Evolutionary conservation across 2,329 filamentous ascomycete genomes (phyloP).

Genomic region (Hypoxylon sp.): DNA sequence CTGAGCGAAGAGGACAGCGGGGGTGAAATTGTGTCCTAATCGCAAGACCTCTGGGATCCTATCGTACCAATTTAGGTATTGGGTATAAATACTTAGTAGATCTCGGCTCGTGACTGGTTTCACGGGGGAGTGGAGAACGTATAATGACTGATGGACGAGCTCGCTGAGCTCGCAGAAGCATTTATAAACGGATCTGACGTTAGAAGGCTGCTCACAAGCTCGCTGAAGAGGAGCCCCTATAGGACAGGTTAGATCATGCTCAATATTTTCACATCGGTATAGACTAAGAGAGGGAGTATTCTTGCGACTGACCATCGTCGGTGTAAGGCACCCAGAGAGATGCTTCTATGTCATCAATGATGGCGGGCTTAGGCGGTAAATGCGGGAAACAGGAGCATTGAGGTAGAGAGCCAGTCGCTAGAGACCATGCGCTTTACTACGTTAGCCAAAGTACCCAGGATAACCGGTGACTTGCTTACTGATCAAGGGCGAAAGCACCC

Average conservation of each 20-base stretch:
- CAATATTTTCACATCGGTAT: background rate
- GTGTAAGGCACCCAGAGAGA: slow-evolving; percentile 73
- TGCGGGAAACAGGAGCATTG: slow-evolving; percentile 71
- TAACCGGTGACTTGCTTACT: slow-evolving; percentile 63
- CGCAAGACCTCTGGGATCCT: slow-evolving; percentile 74
- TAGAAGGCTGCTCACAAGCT: slow-evolving; percentile 73
- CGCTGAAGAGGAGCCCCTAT: slow-evolving; percentile 67
- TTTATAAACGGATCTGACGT: slow-evolving; percentile 77
- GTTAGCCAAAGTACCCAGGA: slow-evolving; percentile 43
- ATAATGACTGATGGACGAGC: slow-evolving; percentile 79
- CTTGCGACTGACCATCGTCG: slow-evolving; percentile 65
- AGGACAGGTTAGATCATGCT: slow-evolving; percentile 25
- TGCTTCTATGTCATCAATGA: slow-evolving; percentile 72
- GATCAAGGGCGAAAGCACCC: slow-evolving; percentile 74
- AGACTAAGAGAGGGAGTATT: background rate
- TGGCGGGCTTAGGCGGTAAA: slow-evolving; percentile 71
- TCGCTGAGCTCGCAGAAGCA: slow-evolving; percentile 81
- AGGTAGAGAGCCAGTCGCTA: slow-evolving; percentile 74
- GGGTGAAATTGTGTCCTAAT: slow-evolving; percentile 78
- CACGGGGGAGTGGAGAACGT: slow-evolving; percentile 79
- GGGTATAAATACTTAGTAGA: slow-evolving; percentile 74
- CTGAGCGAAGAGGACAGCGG: slow-evolving; percentile 81
- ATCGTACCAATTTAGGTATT: slow-evolving; percentile 81
- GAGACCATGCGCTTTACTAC: slow-evolving; percentile 70
- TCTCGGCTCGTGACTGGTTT: slow-evolving; percentile 74